Evolutionary conservation across 2,329 filamentous ascomycete genomes (phyloP).

Genomic region (Fusarium sp.): DNA sequence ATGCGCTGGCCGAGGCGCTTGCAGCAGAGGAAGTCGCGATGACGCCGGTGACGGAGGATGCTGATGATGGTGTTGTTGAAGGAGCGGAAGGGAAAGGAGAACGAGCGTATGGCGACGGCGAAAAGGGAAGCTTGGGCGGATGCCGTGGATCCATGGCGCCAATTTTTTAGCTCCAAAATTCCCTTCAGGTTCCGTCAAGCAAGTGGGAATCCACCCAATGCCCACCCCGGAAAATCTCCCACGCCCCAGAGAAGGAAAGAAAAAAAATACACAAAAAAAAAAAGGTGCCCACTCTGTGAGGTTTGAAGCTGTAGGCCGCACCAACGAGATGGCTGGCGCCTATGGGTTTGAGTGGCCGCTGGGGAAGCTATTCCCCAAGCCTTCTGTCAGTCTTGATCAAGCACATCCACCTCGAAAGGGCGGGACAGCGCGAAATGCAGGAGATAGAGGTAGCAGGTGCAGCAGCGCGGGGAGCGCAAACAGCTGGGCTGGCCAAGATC

Average conservation of each 20-base stretch:
- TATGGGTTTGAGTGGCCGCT: not conserved
- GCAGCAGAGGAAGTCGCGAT: slow-evolving; percentile 22
- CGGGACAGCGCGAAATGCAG: not conserved
- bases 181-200: slow-evolving; percentile 31
- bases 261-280: slow-evolving; percentile 30
- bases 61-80: slow-evolving; percentile 28
- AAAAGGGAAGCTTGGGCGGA: slow-evolving; percentile 49
- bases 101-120: slow-evolving; percentile 47
- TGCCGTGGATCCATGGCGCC: slow-evolving; percentile 49
- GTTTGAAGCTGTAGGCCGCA: slow-evolving; percentile 7
- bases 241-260: slow-evolving; percentile 24
- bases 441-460: not conserved
- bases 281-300: slow-evolving; percentile 15
- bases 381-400: not conserved
- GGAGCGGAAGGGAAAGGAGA: slow-evolving; percentile 46
- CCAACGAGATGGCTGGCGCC: slow-evolving; percentile 10
- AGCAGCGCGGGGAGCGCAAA: not conserved
- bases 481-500: not conserved
- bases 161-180: slow-evolving; percentile 52
- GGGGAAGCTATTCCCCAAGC: slow-evolving; percentile 1
- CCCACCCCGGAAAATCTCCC: slow-evolving; percentile 45
- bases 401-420: not conserved
- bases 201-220: slow-evolving; percentile 29
- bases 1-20: slow-evolving; percentile 27
- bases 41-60: slow-evolving; percentile 23